Base-by-base conservation (phyloP, 2,329 filamentous ascomycete species). In the Beauveria brongniartii region DNA sequence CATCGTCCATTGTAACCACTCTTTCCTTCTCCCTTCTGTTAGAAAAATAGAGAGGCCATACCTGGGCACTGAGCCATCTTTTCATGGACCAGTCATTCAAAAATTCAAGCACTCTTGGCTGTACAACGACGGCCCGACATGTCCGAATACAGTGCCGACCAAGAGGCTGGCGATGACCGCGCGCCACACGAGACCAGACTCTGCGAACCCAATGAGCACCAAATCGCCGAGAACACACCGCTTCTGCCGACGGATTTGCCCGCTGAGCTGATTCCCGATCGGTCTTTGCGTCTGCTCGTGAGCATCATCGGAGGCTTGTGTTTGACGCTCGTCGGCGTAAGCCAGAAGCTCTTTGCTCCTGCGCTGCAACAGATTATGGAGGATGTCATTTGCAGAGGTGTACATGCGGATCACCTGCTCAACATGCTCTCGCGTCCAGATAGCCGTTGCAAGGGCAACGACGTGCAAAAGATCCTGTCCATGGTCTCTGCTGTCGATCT, bases 321-420 rank as follows among this genome's bases (percentile, higher is more conserved):
- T 26, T 64, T 82, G 46, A 71, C 81, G 55, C 64, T 81, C 47
- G 64, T 78, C 56, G 76, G 78, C 54, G 70, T 79, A 14, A 77
- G 75, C 62, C 66, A 74, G 12, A 71, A 66, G 61, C 67, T 71
- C 59, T 72, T 69, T 64, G 73, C 59, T 22, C 73, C 80, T 3
- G 79, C 82, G 0, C 67, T 71, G 50, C 79, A 77, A 55, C 77
- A 79, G 58, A 75, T 84, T 55, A 75, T 80, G 64, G 82, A 86
- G 67, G 74, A 76, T 56, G 76, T 83, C 51, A 76, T 83, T 50
- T 85, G 83, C 68, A 77, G 78, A 26, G 66, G 73, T 18, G 74
- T 78, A 63, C 80, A 78, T 64, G 76, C 78, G 5, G 70, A 75
- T 2, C 69, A 75, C 50, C 65, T 72, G 26, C 68, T 75, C 0